A percentile compares a stretch with the other conserved stretches of the same genome.
These are phyloP conservation scores for Amphirosellinia nigrospora DNA, from an alignment of 495 filamentous ascomycete genomes.

Conservation along the genomic window DNA sequence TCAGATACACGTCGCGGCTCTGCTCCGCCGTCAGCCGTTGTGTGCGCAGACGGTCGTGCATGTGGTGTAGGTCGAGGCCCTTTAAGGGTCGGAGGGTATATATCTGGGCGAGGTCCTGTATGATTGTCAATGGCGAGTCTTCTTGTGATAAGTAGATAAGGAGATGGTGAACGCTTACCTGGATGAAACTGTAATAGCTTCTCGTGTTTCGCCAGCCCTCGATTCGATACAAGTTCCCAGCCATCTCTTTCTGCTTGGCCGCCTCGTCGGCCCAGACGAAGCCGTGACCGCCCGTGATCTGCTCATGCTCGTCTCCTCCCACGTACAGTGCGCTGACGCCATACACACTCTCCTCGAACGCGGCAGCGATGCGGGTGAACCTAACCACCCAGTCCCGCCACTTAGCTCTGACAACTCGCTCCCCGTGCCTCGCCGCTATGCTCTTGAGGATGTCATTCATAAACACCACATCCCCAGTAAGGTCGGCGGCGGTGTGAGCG, in stretches of 20 bases:
- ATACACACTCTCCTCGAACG: constrained; percentile 94
- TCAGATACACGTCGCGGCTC: constrained; percentile 78
- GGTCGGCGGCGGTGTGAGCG: constrained; percentile 58
- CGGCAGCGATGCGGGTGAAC: constrained; percentile 89
- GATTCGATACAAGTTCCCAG: constrained; percentile 86
- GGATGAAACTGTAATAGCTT: constrained; percentile 93
- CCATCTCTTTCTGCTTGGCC: constrained; percentile 81
- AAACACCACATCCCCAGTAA: constrained; percentile 88
- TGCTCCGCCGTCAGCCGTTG: constrained; percentile 74
- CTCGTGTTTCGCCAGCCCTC: constrained; percentile 95
- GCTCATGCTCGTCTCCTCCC: constrained; percentile 73
- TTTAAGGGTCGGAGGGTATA: constrained; percentile 78
- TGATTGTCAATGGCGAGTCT: constrained; percentile 2
- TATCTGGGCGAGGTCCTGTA: constrained; percentile 66
- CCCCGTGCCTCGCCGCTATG: constrained; percentile 84
- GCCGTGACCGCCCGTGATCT: constrained; percentile 76
- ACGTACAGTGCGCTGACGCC: constrained; percentile 90
- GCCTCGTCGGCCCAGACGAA: constrained; percentile 91
- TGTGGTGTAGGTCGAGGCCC: constrained; percentile 83
- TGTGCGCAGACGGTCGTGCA: constrained; percentile 85
- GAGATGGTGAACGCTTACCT: constrained; percentile 54
- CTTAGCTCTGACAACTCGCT: constrained; percentile 86
- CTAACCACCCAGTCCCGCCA: constrained; percentile 89
- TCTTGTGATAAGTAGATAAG: not conserved
- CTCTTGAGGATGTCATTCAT: constrained; percentile 84